These are phyloP conservation scores for Parmelia sp. DNA, from an alignment of 495 filamentous ascomycete genomes.

Conservation along the genomic window DNA sequence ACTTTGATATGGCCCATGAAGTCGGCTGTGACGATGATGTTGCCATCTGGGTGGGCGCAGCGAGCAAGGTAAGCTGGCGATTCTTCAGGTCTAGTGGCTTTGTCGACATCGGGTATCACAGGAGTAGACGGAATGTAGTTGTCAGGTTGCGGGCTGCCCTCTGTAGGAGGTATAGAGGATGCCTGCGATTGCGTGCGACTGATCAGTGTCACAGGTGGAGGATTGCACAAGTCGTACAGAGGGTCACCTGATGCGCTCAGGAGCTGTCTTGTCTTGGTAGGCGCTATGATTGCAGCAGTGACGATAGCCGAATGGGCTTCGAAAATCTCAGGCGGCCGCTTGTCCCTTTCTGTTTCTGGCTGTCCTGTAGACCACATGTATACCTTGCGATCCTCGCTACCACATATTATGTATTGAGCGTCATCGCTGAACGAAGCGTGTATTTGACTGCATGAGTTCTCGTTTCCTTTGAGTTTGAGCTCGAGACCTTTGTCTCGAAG, in stretches of 20 bases:
- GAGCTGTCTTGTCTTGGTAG: slow-evolving; percentile 66
- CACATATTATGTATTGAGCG: slow-evolving; percentile 80
- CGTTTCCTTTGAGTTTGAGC: slow-evolving; percentile 86
- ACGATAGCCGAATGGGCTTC: slow-evolving; percentile 85
- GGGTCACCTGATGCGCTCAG: slow-evolving; percentile 81
- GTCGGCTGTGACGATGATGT: slow-evolving; percentile 90
- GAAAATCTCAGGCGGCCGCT: slow-evolving; percentile 75
- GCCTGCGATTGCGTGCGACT: slow-evolving; percentile 56
- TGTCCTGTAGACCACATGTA: slow-evolving; percentile 78
- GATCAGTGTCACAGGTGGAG: slow-evolving; percentile 79
- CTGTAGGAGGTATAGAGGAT: slow-evolving; percentile 36
- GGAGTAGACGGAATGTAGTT: slow-evolving; percentile 26
- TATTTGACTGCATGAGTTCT: slow-evolving; percentile 89
- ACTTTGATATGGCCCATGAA: slow-evolving; percentile 85
- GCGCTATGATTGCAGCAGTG: slow-evolving; percentile 80
- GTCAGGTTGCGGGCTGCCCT: slow-evolving; percentile 19
- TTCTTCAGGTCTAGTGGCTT: slow-evolving; percentile 47
- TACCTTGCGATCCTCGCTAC: slow-evolving; percentile 81
- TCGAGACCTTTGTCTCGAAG: slow-evolving; percentile 76
- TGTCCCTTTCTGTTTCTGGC: slow-evolving; percentile 56
- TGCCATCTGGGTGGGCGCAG: slow-evolving; percentile 69
- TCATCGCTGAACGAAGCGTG: slow-evolving; percentile 85
- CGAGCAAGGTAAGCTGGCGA: slow-evolving; percentile 67
- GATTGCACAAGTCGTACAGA: slow-evolving; percentile 93
- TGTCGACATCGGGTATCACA: slow-evolving; percentile 41